These are phyloP conservation scores for Hysterangium stoloniferum DNA, from an alignment of 768 basidiomycete genomes.

Conservation along the genomic window DNA sequence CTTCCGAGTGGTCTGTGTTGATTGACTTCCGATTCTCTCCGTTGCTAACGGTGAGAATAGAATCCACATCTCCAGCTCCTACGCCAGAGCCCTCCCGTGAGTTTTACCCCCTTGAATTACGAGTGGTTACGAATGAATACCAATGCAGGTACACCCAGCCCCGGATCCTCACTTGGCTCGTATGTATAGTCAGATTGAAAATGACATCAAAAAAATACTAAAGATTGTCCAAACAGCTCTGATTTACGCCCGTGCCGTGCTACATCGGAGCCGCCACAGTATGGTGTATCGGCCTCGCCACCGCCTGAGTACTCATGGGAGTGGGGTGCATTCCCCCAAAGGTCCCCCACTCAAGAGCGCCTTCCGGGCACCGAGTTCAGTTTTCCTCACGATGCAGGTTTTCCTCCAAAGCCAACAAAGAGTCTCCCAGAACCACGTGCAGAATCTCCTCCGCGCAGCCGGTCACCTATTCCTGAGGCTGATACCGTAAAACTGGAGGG, in stretches of 20 bases:
- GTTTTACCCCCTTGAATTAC: background rate
- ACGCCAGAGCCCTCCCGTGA: constrained; percentile 9
- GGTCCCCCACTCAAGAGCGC: constrained; percentile 53
- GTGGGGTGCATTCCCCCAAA: constrained; percentile 85
- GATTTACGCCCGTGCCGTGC: constrained; percentile 8
- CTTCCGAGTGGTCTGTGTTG: background rate
- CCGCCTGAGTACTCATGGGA: constrained; percentile 79
- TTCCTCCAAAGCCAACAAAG: constrained; percentile 43
- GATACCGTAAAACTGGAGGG: constrained; percentile 48
- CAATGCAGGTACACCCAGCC: constrained; percentile 11
- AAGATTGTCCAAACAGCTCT: background rate
- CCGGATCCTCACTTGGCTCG: constrained; percentile 1
- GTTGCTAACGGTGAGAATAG: background rate
- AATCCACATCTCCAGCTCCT: background rate
- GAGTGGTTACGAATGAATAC: background rate
- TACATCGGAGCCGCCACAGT: constrained; percentile 15
- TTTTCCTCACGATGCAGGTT: constrained; percentile 45
- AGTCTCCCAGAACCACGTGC: constrained; percentile 3
- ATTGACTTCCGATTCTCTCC: background rate
- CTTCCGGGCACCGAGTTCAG: constrained; percentile 29
- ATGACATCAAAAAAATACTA: too few relatives aligned
- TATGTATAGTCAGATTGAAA: background rate
- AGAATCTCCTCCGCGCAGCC: background rate
- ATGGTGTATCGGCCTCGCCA: constrained; percentile 13
- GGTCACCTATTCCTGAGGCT: constrained; percentile 10